Base-by-base conservation (phyloP, 169 alveolate species). In the Eimeria maxima region DNA sequence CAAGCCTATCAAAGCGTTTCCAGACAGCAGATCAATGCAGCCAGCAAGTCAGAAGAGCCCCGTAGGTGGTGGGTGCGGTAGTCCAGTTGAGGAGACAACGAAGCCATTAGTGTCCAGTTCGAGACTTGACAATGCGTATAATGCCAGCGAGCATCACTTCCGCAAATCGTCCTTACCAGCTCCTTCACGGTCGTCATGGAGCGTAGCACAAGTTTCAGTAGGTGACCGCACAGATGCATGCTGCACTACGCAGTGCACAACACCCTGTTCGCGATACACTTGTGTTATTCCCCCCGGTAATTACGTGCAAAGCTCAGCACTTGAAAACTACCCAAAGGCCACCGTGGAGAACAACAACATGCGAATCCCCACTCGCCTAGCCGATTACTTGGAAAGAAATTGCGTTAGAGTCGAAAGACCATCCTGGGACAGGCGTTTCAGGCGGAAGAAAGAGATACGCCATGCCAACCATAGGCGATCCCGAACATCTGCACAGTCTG, bases 321-420 rank as follows among this genome's bases (percentile, higher is more conserved):
- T 74, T 7, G 94, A 42, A 63, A 44, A 69, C 83, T 87, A 87
- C 24, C 83, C 94, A 22, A 87, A 38, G 47, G 80, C 81, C 47
- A 29, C 80, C 20, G 74, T 65, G 50, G 94, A 87, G 67, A 65
- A 44, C 65, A 87, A 87, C n/a, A 87, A 87, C 94, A 87, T 87
- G 94, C 53, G 94, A 67, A 87, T 87, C n/a, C 94, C 94, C 38
- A 63, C 63, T 44, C 81, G 63, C n/a, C 69, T 87, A 44, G 78
- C 81, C 13, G 83, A 87, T 5, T 87, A 87, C n/a, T 50, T 87
- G 83, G 94, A 87, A 24, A 87, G 63, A 27, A 87, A 60, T 57
- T 87, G 83, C 27, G 81, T 87, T 47, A 47, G 53, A 27, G 42
- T 87, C 42, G 81, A 87, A 45, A 87, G 94, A 24, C 94, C 94